Evolutionary conservation across 352 stramenopile species (phyloP).

Genomic region (Globisporangium irregulare): DNA sequence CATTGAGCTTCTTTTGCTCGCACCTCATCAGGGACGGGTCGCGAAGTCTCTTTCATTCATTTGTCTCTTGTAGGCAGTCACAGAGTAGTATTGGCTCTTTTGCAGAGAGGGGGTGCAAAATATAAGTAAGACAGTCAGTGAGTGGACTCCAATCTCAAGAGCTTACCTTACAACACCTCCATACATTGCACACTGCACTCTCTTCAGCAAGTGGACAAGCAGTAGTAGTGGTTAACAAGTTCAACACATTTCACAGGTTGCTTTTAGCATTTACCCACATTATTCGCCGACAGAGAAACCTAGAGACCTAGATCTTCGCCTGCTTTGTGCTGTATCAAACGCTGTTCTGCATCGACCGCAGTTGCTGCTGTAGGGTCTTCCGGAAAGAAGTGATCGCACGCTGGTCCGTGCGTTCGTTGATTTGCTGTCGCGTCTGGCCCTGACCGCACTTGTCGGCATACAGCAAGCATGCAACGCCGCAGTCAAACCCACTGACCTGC

Average conservation of each 20-base stretch:
- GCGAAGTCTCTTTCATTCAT: background rate
- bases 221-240: background rate
- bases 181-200: background rate
- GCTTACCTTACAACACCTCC: background rate
- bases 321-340: background rate
- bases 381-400: constrained; percentile 72
- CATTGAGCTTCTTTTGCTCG: background rate
- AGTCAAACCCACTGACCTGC: constrained; percentile 89
- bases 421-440: constrained; percentile 51
- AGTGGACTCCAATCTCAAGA: background rate
- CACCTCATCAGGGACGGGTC: constrained; percentile 6
- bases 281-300: background rate
- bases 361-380: constrained; percentile 40
- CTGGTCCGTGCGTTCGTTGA: constrained; percentile 63
- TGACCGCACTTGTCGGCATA: constrained; percentile 86
- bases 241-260: background rate
- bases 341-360: constrained; percentile 23
- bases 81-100: background rate
- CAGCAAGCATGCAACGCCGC: constrained; percentile 82
- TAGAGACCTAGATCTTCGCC: background rate
- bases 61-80: background rate
- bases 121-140: background rate
- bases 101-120: background rate
- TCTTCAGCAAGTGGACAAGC: background rate
- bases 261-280: background rate